Conservation (phyloP, 2,329 filamentous ascomycete genomes). For the Fusarium goolgardi region DNA sequence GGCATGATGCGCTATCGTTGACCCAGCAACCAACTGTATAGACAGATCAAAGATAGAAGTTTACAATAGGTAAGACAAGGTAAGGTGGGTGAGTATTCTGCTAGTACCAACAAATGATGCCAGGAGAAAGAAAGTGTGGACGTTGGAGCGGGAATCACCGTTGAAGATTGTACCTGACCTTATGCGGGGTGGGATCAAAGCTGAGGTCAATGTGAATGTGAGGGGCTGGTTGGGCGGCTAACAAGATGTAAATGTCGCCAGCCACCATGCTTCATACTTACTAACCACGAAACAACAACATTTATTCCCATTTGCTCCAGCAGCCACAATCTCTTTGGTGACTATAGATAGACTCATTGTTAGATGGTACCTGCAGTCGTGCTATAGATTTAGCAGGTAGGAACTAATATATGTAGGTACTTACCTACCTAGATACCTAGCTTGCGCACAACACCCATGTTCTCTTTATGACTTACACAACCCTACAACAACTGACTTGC, state of each 20-base stretch:
- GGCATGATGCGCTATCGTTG: slow-evolving; percentile 25
- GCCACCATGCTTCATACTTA: slow-evolving; percentile 7
- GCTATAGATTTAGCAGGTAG: background rate
- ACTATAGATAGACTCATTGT: background rate
- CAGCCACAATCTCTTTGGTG: background rate
- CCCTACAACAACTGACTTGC: background rate
- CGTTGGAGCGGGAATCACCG: slow-evolving; percentile 28
- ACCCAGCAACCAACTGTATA: background rate
- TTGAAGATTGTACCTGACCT: slow-evolving; percentile 13
- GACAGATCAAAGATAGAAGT: background rate
- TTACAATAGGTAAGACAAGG: background rate
- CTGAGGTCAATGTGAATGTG: slow-evolving; percentile 14
- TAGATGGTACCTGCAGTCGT: background rate
- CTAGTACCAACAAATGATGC: background rate
- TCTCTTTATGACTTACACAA: background rate
- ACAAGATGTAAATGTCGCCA: background rate
- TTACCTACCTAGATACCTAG: too few relatives aligned
- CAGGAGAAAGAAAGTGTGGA: background rate
- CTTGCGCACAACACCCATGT: background rate
- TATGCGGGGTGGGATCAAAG: slow-evolving; percentile 22
- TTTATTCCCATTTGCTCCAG: background rate
- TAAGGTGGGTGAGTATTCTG: background rate
- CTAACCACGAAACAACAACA: background rate
- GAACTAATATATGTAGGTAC: background rate
- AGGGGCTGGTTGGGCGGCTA: slow-evolving; percentile 16